Conservation (phyloP, 257 asterid species). For the Galeopsis tetrahit region DNA sequence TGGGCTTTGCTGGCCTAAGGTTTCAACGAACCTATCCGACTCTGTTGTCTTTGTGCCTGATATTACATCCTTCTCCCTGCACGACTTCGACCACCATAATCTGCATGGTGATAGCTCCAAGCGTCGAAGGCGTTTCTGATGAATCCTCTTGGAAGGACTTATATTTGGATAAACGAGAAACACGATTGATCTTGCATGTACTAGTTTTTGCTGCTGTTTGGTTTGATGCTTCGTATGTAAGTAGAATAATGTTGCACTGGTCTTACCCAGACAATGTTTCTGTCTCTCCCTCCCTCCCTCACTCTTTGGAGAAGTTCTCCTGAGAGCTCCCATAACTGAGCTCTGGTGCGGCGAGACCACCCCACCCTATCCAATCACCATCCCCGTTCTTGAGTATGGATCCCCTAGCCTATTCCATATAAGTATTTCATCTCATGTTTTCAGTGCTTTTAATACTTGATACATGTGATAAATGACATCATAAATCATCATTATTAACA, state of each 20-base stretch:
- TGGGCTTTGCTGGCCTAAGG: constrained; percentile 72
- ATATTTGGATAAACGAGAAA: neutral
- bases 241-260: neutral
- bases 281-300: neutral
- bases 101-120: constrained; percentile 32
- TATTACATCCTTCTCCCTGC: constrained; percentile 43
- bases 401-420: no score
- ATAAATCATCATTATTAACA: no score
- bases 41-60: constrained; percentile 73
- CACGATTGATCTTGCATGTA: neutral
- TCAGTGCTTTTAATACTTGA: no score
- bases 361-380: neutral
- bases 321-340: neutral
- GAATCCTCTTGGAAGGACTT: neutral
- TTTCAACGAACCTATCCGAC: constrained; percentile 37
- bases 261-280: neutral
- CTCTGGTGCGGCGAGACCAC: neutral
- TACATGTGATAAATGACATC: no score
- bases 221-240: neutral
- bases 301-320: neutral
- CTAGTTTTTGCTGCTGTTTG: neutral
- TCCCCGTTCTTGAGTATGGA: no score
- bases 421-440: no score
- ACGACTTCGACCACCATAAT: constrained; percentile 32
- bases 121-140: constrained; percentile 43